Percentiles rank a stretch among this genome's conserved stretches.
These are phyloP conservation scores for Cyphellophora europaea DNA, from an alignment of 2,329 filamentous ascomycete genomes.

Conservation along the genomic window DNA sequence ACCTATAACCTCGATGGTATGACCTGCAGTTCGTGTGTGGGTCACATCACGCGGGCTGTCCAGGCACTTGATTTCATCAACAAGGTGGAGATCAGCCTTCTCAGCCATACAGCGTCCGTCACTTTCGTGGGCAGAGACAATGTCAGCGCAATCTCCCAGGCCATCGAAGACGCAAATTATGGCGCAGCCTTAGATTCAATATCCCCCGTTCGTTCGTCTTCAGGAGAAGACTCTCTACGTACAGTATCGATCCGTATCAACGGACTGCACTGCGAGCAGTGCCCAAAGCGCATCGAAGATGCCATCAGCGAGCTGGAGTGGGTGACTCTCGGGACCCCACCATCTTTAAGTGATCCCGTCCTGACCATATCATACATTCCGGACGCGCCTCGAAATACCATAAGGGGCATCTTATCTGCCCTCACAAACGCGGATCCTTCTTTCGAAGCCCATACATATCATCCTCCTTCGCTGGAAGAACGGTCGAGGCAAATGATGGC, in stretches of 20 bases:
- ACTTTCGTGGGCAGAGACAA: slow-evolving; percentile 6
- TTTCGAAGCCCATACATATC: slow-evolving; percentile 62
- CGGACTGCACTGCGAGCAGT: slow-evolving; percentile 68
- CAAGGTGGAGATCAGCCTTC: slow-evolving; percentile 23
- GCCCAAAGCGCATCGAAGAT: slow-evolving; percentile 41
- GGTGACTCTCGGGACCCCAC: too few species aligned
- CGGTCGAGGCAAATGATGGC: slow-evolving; percentile 63
- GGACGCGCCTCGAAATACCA: slow-evolving; percentile 59
- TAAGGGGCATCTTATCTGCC: slow-evolving; percentile 61
- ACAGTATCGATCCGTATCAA: slow-evolving; percentile 57
- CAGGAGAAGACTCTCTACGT: slow-evolving; percentile 29
- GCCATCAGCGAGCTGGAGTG: slow-evolving; percentile 25
- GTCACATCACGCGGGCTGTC: slow-evolving; percentile 39
- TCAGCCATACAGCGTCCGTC: slow-evolving; percentile 50
- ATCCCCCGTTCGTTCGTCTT: slow-evolving; percentile 39
- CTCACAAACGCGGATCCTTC: slow-evolving; percentile 58
- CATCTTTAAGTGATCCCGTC: slow-evolving; percentile 55
- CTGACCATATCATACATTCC: slow-evolving; percentile 64
- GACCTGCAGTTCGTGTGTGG: slow-evolving; percentile 63
- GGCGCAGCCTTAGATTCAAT: slow-evolving; percentile 35
- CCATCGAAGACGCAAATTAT: slow-evolving; percentile 53
- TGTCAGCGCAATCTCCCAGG: slow-evolving; percentile 33
- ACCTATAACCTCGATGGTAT: slow-evolving; percentile 56
- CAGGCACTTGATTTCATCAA: slow-evolving; percentile 21
- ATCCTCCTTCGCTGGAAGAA: slow-evolving; percentile 75